Conservation (phyloP, 2,329 filamentous ascomycete species). For the Chaetothyriales sp. region DNA sequence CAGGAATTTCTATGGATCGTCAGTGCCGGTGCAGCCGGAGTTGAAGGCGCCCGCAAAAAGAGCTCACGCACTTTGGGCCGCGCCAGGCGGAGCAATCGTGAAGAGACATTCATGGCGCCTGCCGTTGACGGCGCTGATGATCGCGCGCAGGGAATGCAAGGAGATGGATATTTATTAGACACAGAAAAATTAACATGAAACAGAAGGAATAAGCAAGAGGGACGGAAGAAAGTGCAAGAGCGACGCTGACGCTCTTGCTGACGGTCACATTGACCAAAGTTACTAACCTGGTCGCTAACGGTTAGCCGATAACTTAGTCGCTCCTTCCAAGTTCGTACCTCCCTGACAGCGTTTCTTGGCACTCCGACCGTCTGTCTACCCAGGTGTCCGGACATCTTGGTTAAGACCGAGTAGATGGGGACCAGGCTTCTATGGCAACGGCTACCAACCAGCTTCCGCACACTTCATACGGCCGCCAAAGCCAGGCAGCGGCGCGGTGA, state of each 20-base stretch:
- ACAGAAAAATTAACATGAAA: background rate
- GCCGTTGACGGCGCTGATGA: background rate
- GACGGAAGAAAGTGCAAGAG: background rate
- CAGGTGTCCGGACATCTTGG: too few species aligned
- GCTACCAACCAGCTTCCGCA: background rate
- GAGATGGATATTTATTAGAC: background rate
- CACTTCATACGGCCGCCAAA: background rate
- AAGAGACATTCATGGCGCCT: constrained; percentile 16
- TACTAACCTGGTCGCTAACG: too few species aligned
- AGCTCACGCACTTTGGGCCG: constrained; percentile 30
- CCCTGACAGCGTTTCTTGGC: background rate
- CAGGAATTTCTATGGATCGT: constrained; percentile 55
- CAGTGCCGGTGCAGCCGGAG: background rate
- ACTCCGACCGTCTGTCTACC: background rate
- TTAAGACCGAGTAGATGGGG: background rate
- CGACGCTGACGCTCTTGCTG: too few species aligned
- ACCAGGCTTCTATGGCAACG: background rate
- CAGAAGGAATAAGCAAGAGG: background rate
- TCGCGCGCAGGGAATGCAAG: background rate
- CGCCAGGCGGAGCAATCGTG: constrained; percentile 33
- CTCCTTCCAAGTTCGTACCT: background rate
- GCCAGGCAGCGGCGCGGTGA: constrained; percentile 9
- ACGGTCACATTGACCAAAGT: too few species aligned
- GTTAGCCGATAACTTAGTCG: too few species aligned
- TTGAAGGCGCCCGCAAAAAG: background rate